Evolutionary conservation across 2,329 filamentous ascomycete species (phyloP).

Genomic region (Trichoderma sp.): DNA sequence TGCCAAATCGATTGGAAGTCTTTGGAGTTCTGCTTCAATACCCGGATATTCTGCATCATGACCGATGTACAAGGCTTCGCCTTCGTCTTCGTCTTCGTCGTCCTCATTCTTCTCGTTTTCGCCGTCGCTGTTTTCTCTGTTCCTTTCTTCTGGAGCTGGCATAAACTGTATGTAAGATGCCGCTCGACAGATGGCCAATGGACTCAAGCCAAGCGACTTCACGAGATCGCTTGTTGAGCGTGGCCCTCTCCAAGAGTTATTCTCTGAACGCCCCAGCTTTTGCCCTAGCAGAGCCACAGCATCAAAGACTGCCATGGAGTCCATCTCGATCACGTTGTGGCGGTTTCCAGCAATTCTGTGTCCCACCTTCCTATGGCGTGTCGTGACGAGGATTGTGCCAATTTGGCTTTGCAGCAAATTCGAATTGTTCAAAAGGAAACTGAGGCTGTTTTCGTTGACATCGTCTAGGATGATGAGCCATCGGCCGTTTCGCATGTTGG

Average conservation of each 20-base stretch:
- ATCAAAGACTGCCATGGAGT: neutral
- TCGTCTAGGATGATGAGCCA: slow-evolving; percentile 46
- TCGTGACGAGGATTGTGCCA: slow-evolving; percentile 9
- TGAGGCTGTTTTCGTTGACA: slow-evolving; percentile 38
- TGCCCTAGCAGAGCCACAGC: neutral
- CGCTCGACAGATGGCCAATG: slow-evolving; percentile 2
- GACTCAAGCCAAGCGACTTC: neutral
- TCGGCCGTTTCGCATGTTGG: slow-evolving; percentile 33
- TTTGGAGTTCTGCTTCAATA: too few species aligned
- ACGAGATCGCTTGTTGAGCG: neutral
- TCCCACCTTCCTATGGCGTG: neutral
- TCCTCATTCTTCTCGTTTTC: too few species aligned
- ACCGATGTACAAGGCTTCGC: too few species aligned
- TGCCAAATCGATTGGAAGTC: too few species aligned
- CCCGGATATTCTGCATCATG: too few species aligned
- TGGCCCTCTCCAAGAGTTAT: neutral
- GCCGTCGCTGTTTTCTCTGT: too few species aligned
- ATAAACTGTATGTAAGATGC: neutral
- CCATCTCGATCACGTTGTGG: neutral
- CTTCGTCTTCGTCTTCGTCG: too few species aligned
- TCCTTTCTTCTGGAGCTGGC: neutral
- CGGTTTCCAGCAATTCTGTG: neutral
- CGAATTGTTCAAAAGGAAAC: slow-evolving; percentile 6
- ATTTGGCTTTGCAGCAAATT: neutral
- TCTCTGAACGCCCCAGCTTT: neutral